Evolutionary conservation across 208 protist species (phyloP).

Genomic region (Wallacemonas sp.): DNA sequence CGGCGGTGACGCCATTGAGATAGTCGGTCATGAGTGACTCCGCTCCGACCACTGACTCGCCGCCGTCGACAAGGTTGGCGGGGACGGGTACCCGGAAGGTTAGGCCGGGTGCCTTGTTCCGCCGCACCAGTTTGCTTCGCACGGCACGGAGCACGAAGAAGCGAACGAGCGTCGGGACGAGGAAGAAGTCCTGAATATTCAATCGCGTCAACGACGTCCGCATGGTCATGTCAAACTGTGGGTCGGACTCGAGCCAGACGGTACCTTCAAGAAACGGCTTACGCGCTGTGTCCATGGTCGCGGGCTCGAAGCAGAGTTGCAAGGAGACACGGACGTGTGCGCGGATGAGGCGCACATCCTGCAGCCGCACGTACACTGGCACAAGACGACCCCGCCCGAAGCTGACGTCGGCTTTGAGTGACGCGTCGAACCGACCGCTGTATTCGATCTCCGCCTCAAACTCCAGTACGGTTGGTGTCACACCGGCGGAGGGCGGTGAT

Average conservation of each 20-base stretch:
- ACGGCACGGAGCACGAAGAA: slow-evolving; percentile 68
- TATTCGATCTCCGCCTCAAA: slow-evolving; percentile 83
- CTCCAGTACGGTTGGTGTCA: slow-evolving; percentile 33
- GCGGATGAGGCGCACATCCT: slow-evolving; percentile 43
- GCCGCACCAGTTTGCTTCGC: slow-evolving; percentile 32
- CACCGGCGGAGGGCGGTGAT: not conserved
- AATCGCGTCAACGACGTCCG: slow-evolving; percentile 60
- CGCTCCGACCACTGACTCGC: slow-evolving; percentile 37
- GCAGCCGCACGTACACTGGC: slow-evolving; percentile 63
- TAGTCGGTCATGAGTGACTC: not conserved
- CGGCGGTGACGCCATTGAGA: not conserved
- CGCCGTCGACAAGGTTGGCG: slow-evolving; percentile 58
- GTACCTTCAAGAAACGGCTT: slow-evolving; percentile 63
- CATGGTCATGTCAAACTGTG: slow-evolving; percentile 71
- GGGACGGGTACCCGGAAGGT: slow-evolving; percentile 61
- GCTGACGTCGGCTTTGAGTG: slow-evolving; percentile 64
- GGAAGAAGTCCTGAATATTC: slow-evolving; percentile 68
- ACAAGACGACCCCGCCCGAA: slow-evolving; percentile 70
- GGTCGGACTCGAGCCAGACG: slow-evolving; percentile 83
- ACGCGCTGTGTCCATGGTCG: slow-evolving; percentile 63
- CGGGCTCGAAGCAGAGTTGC: slow-evolving; percentile 53
- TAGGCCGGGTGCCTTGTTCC: slow-evolving; percentile 22
- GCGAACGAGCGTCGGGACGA: slow-evolving; percentile 59
- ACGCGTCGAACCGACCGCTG: slow-evolving; percentile 57
- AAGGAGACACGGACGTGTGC: slow-evolving; percentile 52